Percentiles rank a stretch among this genome's conserved stretches.
These are phyloP conservation scores for Lachancea sp. DNA, from an alignment of 805 yeast species.

Conservation along the genomic window DNA sequence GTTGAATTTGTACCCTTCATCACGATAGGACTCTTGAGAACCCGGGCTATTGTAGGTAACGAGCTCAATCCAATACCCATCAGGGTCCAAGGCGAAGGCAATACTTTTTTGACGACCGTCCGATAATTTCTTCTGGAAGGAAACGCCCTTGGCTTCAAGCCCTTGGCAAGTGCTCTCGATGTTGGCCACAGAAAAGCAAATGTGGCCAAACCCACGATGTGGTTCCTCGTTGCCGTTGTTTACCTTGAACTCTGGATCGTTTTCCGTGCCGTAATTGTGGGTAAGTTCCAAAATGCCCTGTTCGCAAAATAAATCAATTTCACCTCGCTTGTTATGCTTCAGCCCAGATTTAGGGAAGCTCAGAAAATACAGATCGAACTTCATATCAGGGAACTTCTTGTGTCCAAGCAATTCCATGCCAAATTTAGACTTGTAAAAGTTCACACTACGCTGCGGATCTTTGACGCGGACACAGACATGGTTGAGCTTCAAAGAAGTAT, in stretches of 20 bases:
- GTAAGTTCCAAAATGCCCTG: slow-evolving; percentile 77
- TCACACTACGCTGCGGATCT: slow-evolving; percentile 66
- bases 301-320: slow-evolving; percentile 24
- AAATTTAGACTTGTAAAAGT: slow-evolving; percentile 67
- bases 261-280: slow-evolving; percentile 71
- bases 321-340: slow-evolving; percentile 38
- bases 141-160: slow-evolving; percentile 56
- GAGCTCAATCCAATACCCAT: slow-evolving; percentile 94
- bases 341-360: slow-evolving; percentile 35
- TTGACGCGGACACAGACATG: slow-evolving; percentile 77
- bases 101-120: slow-evolving; percentile 93
- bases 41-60: slow-evolving; percentile 44
- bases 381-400: slow-evolving; percentile 46
- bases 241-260: slow-evolving; percentile 46
- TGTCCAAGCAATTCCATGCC: slow-evolving; percentile 59
- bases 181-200: slow-evolving; percentile 81
- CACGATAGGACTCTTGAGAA: slow-evolving; percentile 13
- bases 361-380: slow-evolving; percentile 64
- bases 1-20: slow-evolving; percentile 45
- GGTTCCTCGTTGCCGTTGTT: slow-evolving; percentile 84
- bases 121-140: slow-evolving; percentile 71
- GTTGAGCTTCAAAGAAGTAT: slow-evolving; percentile 39
- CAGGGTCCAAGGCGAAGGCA: slow-evolving; percentile 93
- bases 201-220: slow-evolving; percentile 88
- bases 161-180: slow-evolving; percentile 53